These are phyloP conservation scores for Cyberlindnera maritima DNA, from an alignment of 805 yeast genomes.

Conservation along the genomic window DNA sequence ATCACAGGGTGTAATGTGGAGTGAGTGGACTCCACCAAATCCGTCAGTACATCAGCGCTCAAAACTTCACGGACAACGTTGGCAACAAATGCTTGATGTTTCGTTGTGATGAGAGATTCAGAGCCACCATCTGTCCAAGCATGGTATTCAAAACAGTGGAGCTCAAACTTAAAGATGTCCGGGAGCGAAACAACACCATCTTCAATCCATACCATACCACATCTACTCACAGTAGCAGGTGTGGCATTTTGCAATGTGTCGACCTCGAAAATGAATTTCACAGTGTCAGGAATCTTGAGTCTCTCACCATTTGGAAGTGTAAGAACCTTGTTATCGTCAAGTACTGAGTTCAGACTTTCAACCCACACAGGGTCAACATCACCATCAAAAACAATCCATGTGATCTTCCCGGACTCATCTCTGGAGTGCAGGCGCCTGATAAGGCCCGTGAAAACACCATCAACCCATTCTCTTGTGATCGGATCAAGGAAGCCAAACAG, in stretches of 20 bases:
- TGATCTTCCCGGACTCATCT: slow-evolving; percentile 43
- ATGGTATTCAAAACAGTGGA: slow-evolving; percentile 5
- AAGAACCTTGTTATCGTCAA: slow-evolving; percentile 80
- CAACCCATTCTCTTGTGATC: slow-evolving; percentile 87
- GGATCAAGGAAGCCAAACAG: slow-evolving; percentile 71
- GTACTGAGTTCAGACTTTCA: slow-evolving; percentile 83
- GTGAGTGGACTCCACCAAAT: background rate
- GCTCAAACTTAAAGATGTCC: slow-evolving; percentile 26
- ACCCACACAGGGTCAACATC: slow-evolving; percentile 95
- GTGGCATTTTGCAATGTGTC: slow-evolving; percentile 66
- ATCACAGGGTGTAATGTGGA: slow-evolving; percentile 11
- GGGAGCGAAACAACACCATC: slow-evolving; percentile 22
- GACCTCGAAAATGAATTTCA: slow-evolving; percentile 75
- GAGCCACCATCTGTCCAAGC: slow-evolving; percentile 4
- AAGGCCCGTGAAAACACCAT: slow-evolving; percentile 74
- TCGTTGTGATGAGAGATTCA: background rate
- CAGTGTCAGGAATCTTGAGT: slow-evolving; percentile 58
- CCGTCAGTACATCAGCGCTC: background rate
- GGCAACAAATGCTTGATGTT: background rate
- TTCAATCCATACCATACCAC: slow-evolving; percentile 85
- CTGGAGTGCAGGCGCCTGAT: slow-evolving; percentile 46
- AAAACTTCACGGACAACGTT: slow-evolving; percentile 4
- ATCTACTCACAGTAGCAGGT: slow-evolving; percentile 88
- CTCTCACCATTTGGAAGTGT: slow-evolving; percentile 93
- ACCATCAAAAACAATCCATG: slow-evolving; percentile 89